These are phyloP conservation scores for Cystobasidiopsis lactophilus DNA, from an alignment of 768 basidiomycete species.

Conservation along the genomic window DNA sequence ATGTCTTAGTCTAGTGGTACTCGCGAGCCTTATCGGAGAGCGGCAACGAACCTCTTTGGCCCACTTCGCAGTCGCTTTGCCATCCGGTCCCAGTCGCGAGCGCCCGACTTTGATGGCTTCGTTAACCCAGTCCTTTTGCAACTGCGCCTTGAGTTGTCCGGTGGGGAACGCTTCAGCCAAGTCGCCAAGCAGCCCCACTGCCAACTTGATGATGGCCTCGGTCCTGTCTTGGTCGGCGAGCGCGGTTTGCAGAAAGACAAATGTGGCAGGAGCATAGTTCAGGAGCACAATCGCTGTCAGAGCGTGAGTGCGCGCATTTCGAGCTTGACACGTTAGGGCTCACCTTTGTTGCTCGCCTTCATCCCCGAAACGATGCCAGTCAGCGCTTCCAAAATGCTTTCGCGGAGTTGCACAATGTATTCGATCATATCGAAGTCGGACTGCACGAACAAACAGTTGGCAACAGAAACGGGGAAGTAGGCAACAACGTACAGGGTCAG, in stretches of 20 bases:
- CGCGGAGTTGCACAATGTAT: conserved; percentile 69
- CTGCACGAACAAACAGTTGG: conserved; percentile 23
- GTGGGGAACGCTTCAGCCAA: conserved; percentile 67
- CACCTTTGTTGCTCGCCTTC: conserved; percentile 62
- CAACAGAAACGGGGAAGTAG: background rate
- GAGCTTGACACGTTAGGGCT: conserved; percentile 8
- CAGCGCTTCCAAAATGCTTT: conserved; percentile 91
- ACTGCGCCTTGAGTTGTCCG: conserved; percentile 54
- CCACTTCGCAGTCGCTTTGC: conserved; percentile 79
- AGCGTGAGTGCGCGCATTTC: background rate
- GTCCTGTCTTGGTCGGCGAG: conserved; percentile 63
- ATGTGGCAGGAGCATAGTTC: conserved; percentile 46
- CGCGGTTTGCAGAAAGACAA: conserved; percentile 53
- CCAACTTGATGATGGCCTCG: conserved; percentile 49
- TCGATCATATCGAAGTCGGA: conserved; percentile 77
- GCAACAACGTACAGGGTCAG: conserved; percentile 47
- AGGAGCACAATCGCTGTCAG: conserved; percentile 36
- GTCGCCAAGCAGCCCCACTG: conserved; percentile 75
- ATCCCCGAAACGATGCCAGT: conserved; percentile 80
- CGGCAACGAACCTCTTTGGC: conserved; percentile 48
- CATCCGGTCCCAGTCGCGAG: conserved; percentile 42
- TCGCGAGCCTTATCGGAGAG: background rate
- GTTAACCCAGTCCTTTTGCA: conserved; percentile 57
- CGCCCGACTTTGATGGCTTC: conserved; percentile 47
- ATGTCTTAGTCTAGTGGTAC: background rate